Evolutionary conservation across 495 filamentous ascomycete genomes (phyloP), one percentile per base, ranked within the genome.

Genomic region (Darksidea phi): DNA sequence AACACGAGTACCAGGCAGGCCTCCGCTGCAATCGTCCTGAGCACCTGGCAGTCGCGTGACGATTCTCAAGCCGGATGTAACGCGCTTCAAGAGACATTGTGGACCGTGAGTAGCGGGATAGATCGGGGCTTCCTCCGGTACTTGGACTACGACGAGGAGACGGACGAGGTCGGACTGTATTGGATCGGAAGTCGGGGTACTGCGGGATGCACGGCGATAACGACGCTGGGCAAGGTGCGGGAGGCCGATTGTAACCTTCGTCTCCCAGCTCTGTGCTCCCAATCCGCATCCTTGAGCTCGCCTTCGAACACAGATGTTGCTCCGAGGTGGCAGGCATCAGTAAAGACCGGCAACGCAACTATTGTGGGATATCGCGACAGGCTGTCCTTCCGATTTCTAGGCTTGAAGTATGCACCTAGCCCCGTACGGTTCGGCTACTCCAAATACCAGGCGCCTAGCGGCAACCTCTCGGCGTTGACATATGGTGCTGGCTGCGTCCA

Each of bases 381-480:
- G 23, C 59, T 81, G 15, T 79, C 76, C 34, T 84, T 82, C 56
- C 78, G 81, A 12, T 73, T 73, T 34, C 55, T 64, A 24, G 71
- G 71, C 21, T 24, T 73, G 12, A 45, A 67, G 26, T 73, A 69
- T 47, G 66, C 70, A 24, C n/a, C 63, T 1, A 26, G 64, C 32
- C 69, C 66, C 12, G 54, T 45, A 28, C 12, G 66, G 18, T 71
- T 69, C 45, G 66, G 64, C 0, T 62, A 73, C 55, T 61, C 67
- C 12, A 59, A 59, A 12, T 55, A 55, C 38, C 21, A 42, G 15
- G 54, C 56, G 2, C 63, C 64, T n/a, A 53, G 51, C 36, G 61
- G 48, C 10, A 64, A 63, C 25, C 12, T 67, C 24, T 52, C 73
- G 38, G 79, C 76, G 0, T 63, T 77, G 13, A 54, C 63, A 24